These are phyloP conservation scores for Sicyos baderoa DNA, from an alignment of 306 rosid species.

Conservation along the genomic window DNA sequence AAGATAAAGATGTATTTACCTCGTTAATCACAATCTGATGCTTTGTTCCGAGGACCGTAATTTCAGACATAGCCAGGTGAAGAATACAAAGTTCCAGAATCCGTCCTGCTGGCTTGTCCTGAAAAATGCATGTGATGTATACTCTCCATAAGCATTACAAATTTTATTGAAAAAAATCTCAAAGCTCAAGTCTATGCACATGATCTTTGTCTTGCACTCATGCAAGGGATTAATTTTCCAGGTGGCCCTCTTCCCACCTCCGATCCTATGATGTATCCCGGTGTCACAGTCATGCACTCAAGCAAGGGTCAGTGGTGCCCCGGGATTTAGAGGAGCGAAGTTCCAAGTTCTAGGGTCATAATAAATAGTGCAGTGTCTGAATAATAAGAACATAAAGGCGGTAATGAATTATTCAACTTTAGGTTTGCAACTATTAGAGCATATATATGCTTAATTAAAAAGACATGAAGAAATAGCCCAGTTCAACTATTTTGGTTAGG, in stretches of 20 bases:
- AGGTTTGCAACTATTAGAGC: background rate
- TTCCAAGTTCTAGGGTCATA: too few species aligned
- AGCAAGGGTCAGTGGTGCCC: too few species aligned
- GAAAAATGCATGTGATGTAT: conserved; percentile 16
- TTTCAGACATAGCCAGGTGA: conserved; percentile 90
- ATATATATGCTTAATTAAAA: background rate
- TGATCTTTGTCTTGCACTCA: background rate
- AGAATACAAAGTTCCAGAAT: conserved; percentile 91
- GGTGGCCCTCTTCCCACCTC: too few species aligned
- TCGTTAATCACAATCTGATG: conserved; percentile 85
- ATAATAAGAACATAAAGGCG: background rate
- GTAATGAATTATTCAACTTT: background rate
- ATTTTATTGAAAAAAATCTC: background rate
- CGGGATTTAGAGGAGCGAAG: too few species aligned
- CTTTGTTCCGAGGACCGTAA: conserved; percentile 52
- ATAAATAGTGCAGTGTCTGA: background rate
- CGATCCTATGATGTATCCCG: too few species aligned
- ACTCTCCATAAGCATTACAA: background rate
- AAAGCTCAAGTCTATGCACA: background rate
- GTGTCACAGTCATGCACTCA: too few species aligned
- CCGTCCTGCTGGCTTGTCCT: conserved; percentile 69
- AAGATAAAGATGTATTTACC: conserved; percentile 29
- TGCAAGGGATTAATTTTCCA: background rate
- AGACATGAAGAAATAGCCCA: background rate
- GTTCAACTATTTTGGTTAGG: background rate